Conservation (phyloP, 192 early-diverging fungal species). For the Coemansia sp. region DNA sequence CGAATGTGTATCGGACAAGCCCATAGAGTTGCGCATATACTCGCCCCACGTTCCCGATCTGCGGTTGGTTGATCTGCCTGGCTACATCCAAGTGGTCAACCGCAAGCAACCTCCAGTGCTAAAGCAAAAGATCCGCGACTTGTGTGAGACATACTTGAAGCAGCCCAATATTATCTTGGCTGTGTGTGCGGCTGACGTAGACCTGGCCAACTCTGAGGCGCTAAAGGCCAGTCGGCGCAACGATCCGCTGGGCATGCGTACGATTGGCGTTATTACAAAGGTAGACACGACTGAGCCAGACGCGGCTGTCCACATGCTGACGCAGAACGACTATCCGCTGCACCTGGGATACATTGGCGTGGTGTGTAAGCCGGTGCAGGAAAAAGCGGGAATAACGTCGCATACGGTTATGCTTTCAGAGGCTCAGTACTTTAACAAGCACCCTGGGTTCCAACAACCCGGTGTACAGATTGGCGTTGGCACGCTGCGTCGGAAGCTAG, state of each 20-base stretch:
- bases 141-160: constrained; percentile 80
- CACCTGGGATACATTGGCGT: constrained; percentile 96
- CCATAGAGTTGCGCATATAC: constrained; percentile 81
- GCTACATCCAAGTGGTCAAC: constrained; percentile 84
- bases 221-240: constrained; percentile 73
- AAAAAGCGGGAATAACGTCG: constrained; percentile 26
- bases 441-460: constrained; percentile 56
- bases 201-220: constrained; percentile 84
- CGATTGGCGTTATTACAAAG: constrained; percentile 85
- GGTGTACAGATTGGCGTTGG: constrained; percentile 77
- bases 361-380: constrained; percentile 71
- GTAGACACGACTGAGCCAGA: constrained; percentile 85
- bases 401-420: constrained; percentile 51
- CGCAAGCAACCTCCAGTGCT: constrained; percentile 76
- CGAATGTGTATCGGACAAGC: constrained; percentile 85
- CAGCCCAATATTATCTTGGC: constrained; percentile 84
- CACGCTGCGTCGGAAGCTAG: constrained; percentile 82
- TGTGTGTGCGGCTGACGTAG: constrained; percentile 81
- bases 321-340: constrained; percentile 90
- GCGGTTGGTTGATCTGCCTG: constrained; percentile 80
- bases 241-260: constrained; percentile 76
- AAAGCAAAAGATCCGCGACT: constrained; percentile 75
- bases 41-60: constrained; percentile 82
- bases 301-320: constrained; percentile 73
- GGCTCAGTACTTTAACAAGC: constrained; percentile 59